Percentiles rank a stretch among this genome's conserved stretches.
These are phyloP conservation scores for Paramecium pentaurelia DNA, from an alignment of 73 alveolate species.

Conservation along the genomic window DNA sequence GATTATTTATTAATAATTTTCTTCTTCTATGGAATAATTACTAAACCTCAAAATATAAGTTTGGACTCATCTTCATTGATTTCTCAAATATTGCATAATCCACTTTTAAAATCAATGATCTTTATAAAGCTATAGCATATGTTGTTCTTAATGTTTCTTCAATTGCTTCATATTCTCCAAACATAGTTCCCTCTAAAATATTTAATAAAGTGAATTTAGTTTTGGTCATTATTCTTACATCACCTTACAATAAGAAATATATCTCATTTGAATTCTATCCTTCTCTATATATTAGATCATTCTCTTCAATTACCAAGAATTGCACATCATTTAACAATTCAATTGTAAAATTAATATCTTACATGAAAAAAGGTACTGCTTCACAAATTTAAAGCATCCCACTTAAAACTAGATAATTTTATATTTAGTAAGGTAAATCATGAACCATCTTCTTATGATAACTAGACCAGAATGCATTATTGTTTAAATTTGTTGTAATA, in stretches of 20 bases:
- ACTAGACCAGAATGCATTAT: conserved; percentile 15
- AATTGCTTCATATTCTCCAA: conserved; percentile 35
- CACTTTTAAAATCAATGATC: not conserved
- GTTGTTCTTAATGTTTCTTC: conserved; percentile 14
- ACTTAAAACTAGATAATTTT: not conserved
- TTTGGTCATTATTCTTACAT: not conserved
- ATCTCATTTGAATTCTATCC: conserved; percentile 14
- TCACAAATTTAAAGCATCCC: not conserved
- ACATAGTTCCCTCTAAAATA: not conserved
- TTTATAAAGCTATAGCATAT: not conserved
- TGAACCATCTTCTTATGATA: not conserved
- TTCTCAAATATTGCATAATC: not conserved
- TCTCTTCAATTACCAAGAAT: not conserved
- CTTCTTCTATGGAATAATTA: not conserved
- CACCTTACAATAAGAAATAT: not conserved
- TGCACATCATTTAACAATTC: not conserved
- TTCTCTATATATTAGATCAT: not conserved
- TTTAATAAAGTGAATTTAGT: not conserved
- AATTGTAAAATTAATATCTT: not conserved
- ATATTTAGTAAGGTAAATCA: not conserved
- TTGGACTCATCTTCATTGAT: not conserved
- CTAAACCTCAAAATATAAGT: not conserved
- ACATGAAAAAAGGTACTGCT: not conserved
- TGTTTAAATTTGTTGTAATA: not conserved
- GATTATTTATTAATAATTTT: not conserved